Conservation (phyloP, 2,329 filamentous ascomycete genomes). For the Fusarium tricinctum region DNA sequence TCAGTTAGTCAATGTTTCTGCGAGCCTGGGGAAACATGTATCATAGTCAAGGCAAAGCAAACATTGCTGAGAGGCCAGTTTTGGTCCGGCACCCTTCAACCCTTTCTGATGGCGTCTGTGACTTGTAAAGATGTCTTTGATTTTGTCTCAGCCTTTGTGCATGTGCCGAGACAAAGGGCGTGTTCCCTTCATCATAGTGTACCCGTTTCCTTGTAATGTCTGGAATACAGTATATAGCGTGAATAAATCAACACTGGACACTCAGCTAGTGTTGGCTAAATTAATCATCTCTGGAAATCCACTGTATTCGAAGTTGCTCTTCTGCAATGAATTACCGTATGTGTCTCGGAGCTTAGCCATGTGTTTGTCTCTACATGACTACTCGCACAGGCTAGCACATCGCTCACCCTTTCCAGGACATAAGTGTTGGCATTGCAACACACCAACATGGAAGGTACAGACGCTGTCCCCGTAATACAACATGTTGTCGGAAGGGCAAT, state of each 20-base stretch:
- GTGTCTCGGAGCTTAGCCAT: neutral
- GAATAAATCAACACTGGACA: neutral
- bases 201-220: neutral
- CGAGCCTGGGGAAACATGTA: constrained; percentile 48
- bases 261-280: neutral
- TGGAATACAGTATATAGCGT: neutral
- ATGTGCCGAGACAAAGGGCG: constrained; percentile 12
- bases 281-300: neutral
- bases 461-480: neutral
- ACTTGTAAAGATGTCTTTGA: constrained; percentile 4
- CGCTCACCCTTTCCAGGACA: neutral
- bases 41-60: constrained; percentile 50
- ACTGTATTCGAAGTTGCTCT: neutral
- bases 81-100: constrained; percentile 53
- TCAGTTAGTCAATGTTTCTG: constrained; percentile 48
- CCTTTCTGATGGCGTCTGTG: neutral
- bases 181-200: neutral
- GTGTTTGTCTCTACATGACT: neutral
- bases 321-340: neutral
- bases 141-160: neutral
- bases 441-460: constrained; percentile 6
- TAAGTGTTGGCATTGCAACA: neutral
- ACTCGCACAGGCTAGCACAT: neutral
- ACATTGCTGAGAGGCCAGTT: constrained; percentile 57
- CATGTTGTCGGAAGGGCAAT: neutral